Conservation (phyloP, 1,284 basidiomycete genomes). For the Malassezia slooffiae region DNA sequence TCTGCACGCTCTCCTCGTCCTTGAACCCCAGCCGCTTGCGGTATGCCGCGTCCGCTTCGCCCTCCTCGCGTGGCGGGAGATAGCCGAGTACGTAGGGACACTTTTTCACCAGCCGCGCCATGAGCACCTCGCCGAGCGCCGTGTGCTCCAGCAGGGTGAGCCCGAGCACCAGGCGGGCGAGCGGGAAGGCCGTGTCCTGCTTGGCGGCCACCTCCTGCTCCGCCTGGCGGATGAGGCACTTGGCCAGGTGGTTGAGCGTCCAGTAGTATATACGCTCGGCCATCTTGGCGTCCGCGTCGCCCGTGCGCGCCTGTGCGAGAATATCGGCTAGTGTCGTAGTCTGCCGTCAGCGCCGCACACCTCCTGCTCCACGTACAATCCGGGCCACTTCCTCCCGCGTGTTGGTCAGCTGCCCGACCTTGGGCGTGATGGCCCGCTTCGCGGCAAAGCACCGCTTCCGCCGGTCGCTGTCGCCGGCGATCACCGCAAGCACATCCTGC, state of each 20-base stretch:
- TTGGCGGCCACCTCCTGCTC: constrained; percentile 88
- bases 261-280: constrained; percentile 56
- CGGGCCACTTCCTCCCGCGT: constrained; percentile 59
- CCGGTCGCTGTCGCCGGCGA: constrained; percentile 57
- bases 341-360: constrained; percentile 48
- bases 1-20: constrained; percentile 50
- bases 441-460: constrained; percentile 51
- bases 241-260: constrained; percentile 72
- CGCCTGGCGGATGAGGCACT: constrained; percentile 79
- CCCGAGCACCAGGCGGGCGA: constrained; percentile 64
- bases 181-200: constrained; percentile 68
- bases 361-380: constrained; percentile 59
- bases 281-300: constrained; percentile 43
- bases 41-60: constrained; percentile 52
- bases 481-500: constrained; percentile 58
- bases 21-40: constrained; percentile 63
- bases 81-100: constrained; percentile 54
- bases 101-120: constrained; percentile 70
- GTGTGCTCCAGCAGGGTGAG: constrained; percentile 55
- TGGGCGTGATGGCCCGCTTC: constrained; percentile 76
- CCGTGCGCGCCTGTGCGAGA: constrained; percentile 45
- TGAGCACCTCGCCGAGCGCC: constrained; percentile 64
- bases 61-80: constrained; percentile 38
- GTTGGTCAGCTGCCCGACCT: constrained; percentile 82
- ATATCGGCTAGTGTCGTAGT: constrained; percentile 57